These are phyloP conservation scores for Avena insularis DNA, from an alignment of 176 grass and related monocot genomes.

Conservation along the genomic window DNA sequence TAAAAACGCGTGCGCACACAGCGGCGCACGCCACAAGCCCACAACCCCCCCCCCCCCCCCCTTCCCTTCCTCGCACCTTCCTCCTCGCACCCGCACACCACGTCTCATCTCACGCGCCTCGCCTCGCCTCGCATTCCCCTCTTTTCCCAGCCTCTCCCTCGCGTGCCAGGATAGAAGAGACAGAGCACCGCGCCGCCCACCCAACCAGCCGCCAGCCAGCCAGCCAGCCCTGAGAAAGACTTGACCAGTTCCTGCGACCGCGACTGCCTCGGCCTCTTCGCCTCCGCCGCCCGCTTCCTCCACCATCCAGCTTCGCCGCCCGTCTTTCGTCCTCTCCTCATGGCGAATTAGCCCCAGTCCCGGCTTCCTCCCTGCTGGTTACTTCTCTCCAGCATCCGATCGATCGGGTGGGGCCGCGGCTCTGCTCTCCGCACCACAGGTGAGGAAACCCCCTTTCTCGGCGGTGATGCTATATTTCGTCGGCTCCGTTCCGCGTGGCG, in stretches of 20 bases:
- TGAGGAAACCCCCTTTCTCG: slow-evolving; percentile 23
- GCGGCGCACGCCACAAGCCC: not conserved
- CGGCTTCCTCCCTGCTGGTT: not conserved
- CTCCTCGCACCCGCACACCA: not conserved
- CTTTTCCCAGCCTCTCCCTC: not conserved
- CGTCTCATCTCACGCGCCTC: slow-evolving; percentile 22
- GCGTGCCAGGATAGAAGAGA: not conserved
- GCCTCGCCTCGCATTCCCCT: not conserved
- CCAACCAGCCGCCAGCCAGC: not conserved
- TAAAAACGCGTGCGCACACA: slow-evolving; percentile 16
- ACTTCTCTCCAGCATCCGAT: not conserved
- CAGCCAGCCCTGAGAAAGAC: not conserved
- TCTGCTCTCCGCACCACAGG: slow-evolving; percentile 29
- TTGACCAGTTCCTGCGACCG: slow-evolving; percentile 6
- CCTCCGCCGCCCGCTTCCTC: not conserved
- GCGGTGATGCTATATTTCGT: too few relatives aligned
- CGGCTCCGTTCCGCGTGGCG: not conserved
- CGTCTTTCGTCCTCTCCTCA: not conserved
- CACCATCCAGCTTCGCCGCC: not conserved
- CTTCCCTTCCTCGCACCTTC: not conserved
- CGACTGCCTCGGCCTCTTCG: not conserved
- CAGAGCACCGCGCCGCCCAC: slow-evolving; percentile 2
- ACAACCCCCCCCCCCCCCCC: too few relatives aligned
- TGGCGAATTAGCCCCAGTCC: not conserved
- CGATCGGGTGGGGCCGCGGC: not conserved